phyloP scores from a whole-genome alignment of 2,329 filamentous ascomycete genomes.

The Aspergillus sp. region DNA sequence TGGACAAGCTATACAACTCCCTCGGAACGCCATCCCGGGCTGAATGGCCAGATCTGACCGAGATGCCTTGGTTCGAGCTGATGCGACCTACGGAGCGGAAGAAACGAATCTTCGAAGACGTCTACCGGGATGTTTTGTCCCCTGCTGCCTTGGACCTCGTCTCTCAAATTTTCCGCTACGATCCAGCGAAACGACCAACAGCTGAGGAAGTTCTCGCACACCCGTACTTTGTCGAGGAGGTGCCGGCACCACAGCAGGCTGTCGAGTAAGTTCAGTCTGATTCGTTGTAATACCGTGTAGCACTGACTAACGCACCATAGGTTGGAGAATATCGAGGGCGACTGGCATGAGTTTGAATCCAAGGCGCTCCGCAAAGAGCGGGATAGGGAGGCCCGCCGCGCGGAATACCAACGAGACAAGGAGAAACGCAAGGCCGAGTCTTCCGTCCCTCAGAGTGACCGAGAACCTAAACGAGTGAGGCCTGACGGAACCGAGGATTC shows the following conservation, averaged over 20 bases:
- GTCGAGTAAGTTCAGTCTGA: constrained; percentile 64
- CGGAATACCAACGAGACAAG: constrained; percentile 45
- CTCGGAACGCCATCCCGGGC: constrained; percentile 80
- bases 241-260: constrained; percentile 72
- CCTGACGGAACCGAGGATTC: constrained; percentile 25
- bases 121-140: constrained; percentile 74
- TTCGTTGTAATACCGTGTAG: constrained; percentile 2
- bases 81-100: constrained; percentile 73
- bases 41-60: constrained; percentile 86
- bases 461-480: constrained; percentile 39
- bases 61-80: constrained; percentile 96
- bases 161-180: constrained; percentile 80
- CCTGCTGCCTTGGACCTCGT: constrained; percentile 81
- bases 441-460: constrained; percentile 31
- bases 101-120: constrained; percentile 74
- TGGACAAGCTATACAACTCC: constrained; percentile 94
- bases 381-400: constrained; percentile 55
- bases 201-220: constrained; percentile 83
- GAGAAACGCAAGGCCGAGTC: constrained; percentile 49
- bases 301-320: constrained; percentile 39
- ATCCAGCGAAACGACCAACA: constrained; percentile 77
- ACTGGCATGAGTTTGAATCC: constrained; percentile 99
- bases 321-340: constrained; percentile 76
- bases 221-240: constrained; percentile 81
- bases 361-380: constrained; percentile 91